Conservation (phyloP, 306 rosid genomes). For the Rosa chinensis region DNA sequence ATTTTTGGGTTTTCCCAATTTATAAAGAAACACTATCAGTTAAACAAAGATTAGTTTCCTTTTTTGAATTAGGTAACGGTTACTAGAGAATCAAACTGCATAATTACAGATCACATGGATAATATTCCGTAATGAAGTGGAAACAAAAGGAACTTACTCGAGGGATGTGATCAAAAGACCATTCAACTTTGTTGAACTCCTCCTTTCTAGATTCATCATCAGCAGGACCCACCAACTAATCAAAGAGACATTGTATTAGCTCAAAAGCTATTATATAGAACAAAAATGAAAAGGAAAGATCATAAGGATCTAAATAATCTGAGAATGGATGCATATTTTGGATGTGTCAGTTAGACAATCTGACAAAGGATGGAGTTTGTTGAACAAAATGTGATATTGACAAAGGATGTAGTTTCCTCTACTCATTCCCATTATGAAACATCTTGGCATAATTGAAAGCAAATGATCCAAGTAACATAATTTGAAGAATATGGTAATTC, state of each 20-base stretch:
- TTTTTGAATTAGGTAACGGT: background rate
- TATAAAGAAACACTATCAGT: background rate
- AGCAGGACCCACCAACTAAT: slow-evolving; percentile 52
- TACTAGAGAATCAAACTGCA: background rate
- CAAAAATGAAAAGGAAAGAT: background rate
- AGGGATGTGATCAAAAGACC: slow-evolving; percentile 73
- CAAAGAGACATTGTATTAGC: slow-evolving; percentile 24
- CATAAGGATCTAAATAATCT: background rate
- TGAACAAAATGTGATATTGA: background rate
- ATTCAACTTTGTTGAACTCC: slow-evolving; percentile 84
- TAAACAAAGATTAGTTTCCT: background rate
- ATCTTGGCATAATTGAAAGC: background rate
- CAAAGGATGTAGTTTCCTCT: background rate
- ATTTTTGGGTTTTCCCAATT: no score
- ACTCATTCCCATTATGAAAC: background rate
- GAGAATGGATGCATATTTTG: background rate
- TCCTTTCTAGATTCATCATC: slow-evolving; percentile 49
- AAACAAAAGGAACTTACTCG: slow-evolving; percentile 53
- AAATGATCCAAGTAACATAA: background rate
- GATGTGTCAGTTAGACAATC: background rate
- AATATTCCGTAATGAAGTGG: slow-evolving; percentile 11
- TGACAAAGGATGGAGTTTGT: background rate
- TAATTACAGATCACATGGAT: background rate
- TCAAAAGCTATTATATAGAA: slow-evolving; percentile 23
- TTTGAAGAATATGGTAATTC: background rate